A percentile compares a stretch with the other conserved stretches of the same genome.
phyloP scores from a whole-genome alignment of 1,139 yeast species.

The Hanseniaspora sp. region DNA sequence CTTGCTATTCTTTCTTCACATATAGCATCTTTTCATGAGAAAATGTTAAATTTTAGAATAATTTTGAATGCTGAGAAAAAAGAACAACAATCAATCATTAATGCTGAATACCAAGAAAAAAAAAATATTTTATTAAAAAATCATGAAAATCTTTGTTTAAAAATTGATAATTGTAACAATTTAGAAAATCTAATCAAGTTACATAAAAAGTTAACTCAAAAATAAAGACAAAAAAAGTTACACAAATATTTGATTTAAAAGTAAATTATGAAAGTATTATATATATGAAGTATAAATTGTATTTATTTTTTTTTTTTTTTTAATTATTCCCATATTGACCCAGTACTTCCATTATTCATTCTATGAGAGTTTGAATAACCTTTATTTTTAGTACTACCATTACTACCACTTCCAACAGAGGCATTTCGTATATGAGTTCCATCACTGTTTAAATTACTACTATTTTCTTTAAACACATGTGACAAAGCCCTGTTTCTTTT shows the following conservation, averaged over 20 bases:
- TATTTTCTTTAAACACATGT: conserved; percentile 5
- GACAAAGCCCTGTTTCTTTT: conserved; percentile 8
- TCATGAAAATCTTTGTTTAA: neutral
- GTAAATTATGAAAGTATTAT: neutral
- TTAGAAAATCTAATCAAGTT: neutral
- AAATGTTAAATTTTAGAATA: neutral
- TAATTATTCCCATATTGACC: conserved; percentile 7
- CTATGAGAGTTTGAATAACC: conserved; percentile 8
- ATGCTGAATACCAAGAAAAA: neutral
- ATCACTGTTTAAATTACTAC: neutral
- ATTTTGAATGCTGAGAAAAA: neutral
- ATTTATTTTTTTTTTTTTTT: neutral
- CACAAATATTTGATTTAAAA: neutral
- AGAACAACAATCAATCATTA: neutral
- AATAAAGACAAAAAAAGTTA: neutral
- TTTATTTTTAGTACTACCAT: conserved; percentile 1
- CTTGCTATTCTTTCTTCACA: neutral
- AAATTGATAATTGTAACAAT: conserved; percentile 3
- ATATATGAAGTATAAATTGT: neutral
- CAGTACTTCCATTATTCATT: neutral
- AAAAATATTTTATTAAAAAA: neutral
- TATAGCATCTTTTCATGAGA: neutral
- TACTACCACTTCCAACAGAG: neutral
- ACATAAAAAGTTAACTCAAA: neutral
- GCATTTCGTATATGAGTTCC: conserved; percentile 1